Percentiles rank a stretch among this genome's conserved stretches.
These are phyloP conservation scores for Cyberlindnera mrakii DNA, from an alignment of 805 yeast species.

Conservation along the genomic window DNA sequence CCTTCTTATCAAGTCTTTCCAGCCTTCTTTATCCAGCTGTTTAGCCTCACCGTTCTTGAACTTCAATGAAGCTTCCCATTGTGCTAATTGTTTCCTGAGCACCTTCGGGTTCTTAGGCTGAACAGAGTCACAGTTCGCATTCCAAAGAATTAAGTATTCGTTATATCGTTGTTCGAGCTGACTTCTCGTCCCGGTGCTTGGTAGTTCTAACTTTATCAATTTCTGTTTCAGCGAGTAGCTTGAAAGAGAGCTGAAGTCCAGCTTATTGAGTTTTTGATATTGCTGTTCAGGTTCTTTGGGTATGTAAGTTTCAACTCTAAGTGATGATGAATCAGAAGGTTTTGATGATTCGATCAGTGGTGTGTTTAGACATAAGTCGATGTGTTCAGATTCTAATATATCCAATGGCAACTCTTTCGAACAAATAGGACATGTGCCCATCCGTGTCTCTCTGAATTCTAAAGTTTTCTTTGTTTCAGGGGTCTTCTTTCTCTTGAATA, in stretches of 20 bases:
- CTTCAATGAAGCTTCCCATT: slow-evolving; percentile 53
- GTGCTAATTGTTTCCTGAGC: slow-evolving; percentile 47
- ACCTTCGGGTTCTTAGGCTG: slow-evolving; percentile 54
- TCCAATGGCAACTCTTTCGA: slow-evolving; percentile 41
- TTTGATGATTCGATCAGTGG: slow-evolving; percentile 6
- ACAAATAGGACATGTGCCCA: slow-evolving; percentile 65
- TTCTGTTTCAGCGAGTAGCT: slow-evolving; percentile 57
- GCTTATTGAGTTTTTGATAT: slow-evolving; percentile 46
- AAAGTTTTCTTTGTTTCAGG: background rate
- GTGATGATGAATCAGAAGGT: background rate
- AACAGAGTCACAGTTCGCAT: slow-evolving; percentile 72
- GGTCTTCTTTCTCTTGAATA: slow-evolving; percentile 14
- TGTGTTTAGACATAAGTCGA: slow-evolving; percentile 48
- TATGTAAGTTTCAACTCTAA: slow-evolving; percentile 19
- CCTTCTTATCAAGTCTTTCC: slow-evolving; percentile 16
- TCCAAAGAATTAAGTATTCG: slow-evolving; percentile 72
- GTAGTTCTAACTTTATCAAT: slow-evolving; percentile 46
- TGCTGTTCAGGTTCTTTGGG: slow-evolving; percentile 14
- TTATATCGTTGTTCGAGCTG: slow-evolving; percentile 67
- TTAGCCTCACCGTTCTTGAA: slow-evolving; percentile 6
- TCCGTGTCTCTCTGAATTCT: background rate
- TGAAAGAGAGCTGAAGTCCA: slow-evolving; percentile 56
- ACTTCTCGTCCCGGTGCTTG: slow-evolving; percentile 55
- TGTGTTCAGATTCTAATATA: slow-evolving; percentile 49
- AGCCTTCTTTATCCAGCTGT: slow-evolving; percentile 14